These are phyloP conservation scores for Ricinus communis DNA, from an alignment of 345 rosid genomes.

Conservation along the genomic window DNA sequence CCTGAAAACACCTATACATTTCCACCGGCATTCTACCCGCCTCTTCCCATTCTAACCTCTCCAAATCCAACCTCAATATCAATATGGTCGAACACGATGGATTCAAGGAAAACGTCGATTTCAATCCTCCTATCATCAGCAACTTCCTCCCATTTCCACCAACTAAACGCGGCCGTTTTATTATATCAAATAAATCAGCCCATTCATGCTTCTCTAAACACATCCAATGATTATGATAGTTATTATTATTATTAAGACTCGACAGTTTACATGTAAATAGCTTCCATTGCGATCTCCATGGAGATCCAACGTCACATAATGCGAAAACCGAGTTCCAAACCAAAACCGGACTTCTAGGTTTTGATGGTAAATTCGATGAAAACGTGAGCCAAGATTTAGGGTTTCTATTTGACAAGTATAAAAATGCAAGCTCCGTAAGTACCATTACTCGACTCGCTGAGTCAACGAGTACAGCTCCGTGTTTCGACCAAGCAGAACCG, in stretches of 20 bases:
- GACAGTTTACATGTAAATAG: conserved; percentile 50
- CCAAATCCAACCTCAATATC: conserved; percentile 75
- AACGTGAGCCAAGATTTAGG: conserved; percentile 60
- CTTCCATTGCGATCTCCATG: conserved; percentile 90
- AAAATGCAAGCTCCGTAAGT: conserved; percentile 69
- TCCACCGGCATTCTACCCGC: conserved; percentile 82
- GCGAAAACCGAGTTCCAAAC: conserved; percentile 62
- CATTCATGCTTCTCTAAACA: conserved; percentile 77
- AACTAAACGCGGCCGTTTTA: conserved; percentile 79
- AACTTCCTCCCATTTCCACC: conserved; percentile 53
- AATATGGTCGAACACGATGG: conserved; percentile 74
- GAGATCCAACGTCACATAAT: conserved; percentile 83
- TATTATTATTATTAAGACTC: conserved; percentile 1
- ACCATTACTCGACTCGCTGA: conserved; percentile 72
- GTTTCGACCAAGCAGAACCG: conserved; percentile 92
- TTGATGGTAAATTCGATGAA: conserved; percentile 78
- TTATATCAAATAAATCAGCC: conserved; percentile 78
- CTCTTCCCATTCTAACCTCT: conserved; percentile 84
- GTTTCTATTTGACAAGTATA: conserved; percentile 49
- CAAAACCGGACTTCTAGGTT: conserved; percentile 79
- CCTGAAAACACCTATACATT: conserved; percentile 68
- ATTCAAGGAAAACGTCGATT: conserved; percentile 68
- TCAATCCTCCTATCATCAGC: conserved; percentile 83
- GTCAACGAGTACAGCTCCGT: conserved; percentile 78
- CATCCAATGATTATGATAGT: conserved; percentile 54